phyloP scores from a whole-genome alignment of 1,284 basidiomycete species.

The Puccinia triticina region DNA sequence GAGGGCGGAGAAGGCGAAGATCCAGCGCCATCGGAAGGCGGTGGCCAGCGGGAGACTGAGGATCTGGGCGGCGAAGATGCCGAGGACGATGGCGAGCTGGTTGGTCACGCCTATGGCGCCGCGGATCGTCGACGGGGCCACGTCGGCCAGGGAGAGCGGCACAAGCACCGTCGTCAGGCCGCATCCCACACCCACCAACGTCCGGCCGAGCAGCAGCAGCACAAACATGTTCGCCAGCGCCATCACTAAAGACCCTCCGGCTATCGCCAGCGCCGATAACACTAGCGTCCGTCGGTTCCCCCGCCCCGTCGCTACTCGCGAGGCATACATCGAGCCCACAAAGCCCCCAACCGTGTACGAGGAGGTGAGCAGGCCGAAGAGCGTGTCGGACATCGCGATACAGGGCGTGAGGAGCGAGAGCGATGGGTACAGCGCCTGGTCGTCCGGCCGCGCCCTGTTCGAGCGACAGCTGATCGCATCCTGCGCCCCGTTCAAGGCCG shows the following conservation, averaged over 20 bases:
- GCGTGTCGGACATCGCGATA: conserved; percentile 73
- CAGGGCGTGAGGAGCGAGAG: conserved; percentile 63
- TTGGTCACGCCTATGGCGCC: conserved; percentile 80
- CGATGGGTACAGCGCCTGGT: not conserved
- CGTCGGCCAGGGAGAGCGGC: conserved; percentile 80
- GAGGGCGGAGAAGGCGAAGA: conserved; percentile 70
- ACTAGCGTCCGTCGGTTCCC: conserved; percentile 65
- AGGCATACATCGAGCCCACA: conserved; percentile 73
- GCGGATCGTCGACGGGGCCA: conserved; percentile 72
- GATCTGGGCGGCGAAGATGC: conserved; percentile 76
- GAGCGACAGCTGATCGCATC: conserved; percentile 70
- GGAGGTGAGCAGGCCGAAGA: conserved; percentile 78
- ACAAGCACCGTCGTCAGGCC: conserved; percentile 83
- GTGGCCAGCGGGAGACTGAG: conserved; percentile 70
- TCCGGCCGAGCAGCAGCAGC: conserved; percentile 55
- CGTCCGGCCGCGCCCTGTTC: not conserved
- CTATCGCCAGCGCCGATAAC: conserved; percentile 40
- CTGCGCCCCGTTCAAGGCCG: conserved; percentile 83
- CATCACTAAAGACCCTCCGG: conserved; percentile 46
- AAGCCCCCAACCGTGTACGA: conserved; percentile 87
- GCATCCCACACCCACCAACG: conserved; percentile 76
- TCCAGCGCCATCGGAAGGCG: conserved; percentile 72
- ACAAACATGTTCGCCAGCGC: conserved; percentile 15
- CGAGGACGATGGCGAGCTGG: conserved; percentile 81
- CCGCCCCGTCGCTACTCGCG: conserved; percentile 70